phyloP scores from a whole-genome alignment of 345 rosid genomes.

The Heritiera fomes region DNA sequence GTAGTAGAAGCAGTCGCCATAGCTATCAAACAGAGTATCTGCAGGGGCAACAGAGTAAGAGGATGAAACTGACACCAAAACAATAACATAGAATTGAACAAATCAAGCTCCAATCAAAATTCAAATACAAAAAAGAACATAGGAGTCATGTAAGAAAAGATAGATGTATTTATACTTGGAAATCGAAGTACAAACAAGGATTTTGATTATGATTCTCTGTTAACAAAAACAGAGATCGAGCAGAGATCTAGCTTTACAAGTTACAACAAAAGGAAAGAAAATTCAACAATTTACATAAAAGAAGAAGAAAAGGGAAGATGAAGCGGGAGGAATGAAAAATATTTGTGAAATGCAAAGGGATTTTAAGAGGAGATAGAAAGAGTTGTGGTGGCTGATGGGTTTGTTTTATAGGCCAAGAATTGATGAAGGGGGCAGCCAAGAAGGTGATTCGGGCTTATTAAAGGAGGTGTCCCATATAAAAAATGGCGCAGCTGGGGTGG shows the following conservation, averaged over 20 bases:
- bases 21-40: neutral
- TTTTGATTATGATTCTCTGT: neutral
- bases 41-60: conserved; percentile 8
- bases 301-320: neutral
- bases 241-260: neutral
- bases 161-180: neutral
- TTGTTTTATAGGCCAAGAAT: neutral
- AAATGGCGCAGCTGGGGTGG: neutral
- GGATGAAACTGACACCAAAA: neutral
- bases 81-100: neutral
- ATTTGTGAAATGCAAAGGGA: neutral
- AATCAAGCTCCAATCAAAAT: neutral
- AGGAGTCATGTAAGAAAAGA: neutral
- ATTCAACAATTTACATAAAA: neutral
- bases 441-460: no score
- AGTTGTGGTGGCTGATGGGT: no score
- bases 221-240: neutral
- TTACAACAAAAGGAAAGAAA: neutral
- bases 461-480: neutral
- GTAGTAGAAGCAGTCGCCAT: neutral
- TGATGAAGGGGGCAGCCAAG: neutral
- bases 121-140: neutral
- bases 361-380: no score
- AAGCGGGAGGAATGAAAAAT: neutral
- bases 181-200: neutral